Conservation (phyloP, 2,329 filamentous ascomycete species). For the Calonectria pauciramosa region DNA sequence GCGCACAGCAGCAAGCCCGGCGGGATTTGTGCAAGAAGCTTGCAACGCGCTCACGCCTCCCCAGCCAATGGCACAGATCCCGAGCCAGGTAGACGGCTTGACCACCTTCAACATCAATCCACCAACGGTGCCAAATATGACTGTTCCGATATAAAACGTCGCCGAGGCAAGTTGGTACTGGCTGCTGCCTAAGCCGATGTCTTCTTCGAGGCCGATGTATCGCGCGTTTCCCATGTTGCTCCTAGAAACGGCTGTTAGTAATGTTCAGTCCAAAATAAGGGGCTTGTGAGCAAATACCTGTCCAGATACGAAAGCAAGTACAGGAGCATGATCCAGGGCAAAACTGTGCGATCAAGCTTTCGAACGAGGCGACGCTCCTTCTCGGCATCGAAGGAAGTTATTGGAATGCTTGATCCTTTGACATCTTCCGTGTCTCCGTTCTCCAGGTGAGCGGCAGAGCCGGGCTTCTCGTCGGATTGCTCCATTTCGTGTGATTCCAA, state of each 20-base stretch:
- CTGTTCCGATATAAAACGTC: slow-evolving; percentile 26
- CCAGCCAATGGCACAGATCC: slow-evolving; percentile 30
- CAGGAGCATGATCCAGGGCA: slow-evolving; percentile 32
- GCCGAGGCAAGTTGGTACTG: slow-evolving; percentile 28
- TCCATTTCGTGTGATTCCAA: neutral
- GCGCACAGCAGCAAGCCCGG: slow-evolving; percentile 18
- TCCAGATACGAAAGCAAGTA: slow-evolving; percentile 29
- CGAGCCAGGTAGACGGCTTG: slow-evolving; percentile 28
- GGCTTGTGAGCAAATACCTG: neutral
- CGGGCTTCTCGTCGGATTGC: neutral
- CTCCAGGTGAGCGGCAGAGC: neutral
- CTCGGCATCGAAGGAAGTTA: neutral
- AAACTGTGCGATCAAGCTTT: slow-evolving; percentile 30
- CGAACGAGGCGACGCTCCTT: slow-evolving; percentile 26
- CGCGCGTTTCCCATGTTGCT: slow-evolving; percentile 30
- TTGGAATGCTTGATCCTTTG: neutral
- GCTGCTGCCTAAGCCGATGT: slow-evolving; percentile 12
- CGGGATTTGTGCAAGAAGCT: slow-evolving; percentile 25
- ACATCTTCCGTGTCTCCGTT: neutral
- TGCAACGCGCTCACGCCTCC: slow-evolving; percentile 29
- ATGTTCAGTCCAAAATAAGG: neutral
- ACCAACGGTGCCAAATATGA: slow-evolving; percentile 16
- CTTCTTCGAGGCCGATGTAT: slow-evolving; percentile 25
- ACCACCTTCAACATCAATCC: slow-evolving; percentile 32
- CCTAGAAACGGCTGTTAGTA: neutral